Evolutionary conservation across 169 alveolate genomes (phyloP).

Genomic region (Cryptosporidium xiaoi): DNA sequence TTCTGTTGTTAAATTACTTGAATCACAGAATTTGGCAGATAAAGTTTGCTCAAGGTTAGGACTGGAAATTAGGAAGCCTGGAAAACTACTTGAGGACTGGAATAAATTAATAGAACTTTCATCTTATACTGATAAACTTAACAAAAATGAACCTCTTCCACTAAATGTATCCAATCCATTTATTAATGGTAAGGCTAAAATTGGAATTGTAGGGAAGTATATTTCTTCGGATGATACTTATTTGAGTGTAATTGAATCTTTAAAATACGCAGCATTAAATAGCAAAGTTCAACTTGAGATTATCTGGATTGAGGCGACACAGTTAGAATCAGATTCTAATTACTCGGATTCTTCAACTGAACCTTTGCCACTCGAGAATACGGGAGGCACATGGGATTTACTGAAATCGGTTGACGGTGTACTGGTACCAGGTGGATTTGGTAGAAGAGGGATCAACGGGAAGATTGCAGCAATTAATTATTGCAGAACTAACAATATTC

Average conservation of each 20-base stretch:
- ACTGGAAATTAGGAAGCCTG: slow-evolving; percentile 25
- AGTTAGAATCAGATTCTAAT: slow-evolving; percentile 76
- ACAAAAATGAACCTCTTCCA: slow-evolving; percentile 33
- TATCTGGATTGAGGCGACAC: slow-evolving; percentile 82
- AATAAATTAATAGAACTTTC: slow-evolving; percentile 16
- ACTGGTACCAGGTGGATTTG: slow-evolving; percentile 96
- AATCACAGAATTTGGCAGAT: slow-evolving; percentile 72
- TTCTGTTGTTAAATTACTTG: slow-evolving; percentile 69
- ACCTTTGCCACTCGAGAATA: slow-evolving; percentile 45
- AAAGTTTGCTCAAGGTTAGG: slow-evolving; percentile 35
- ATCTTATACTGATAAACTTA: slow-evolving; percentile 13
- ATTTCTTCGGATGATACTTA: slow-evolving; percentile 93
- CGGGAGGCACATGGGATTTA: slow-evolving; percentile 80
- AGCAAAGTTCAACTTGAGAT: slow-evolving; percentile 82
- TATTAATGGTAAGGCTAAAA: slow-evolving; percentile 69
- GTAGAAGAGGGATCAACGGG: slow-evolving; percentile 93
- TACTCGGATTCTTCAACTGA: slow-evolving; percentile 56
- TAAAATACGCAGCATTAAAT: slow-evolving; percentile 92
- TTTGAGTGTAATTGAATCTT: slow-evolving; percentile 91
- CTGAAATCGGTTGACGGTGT: slow-evolving; percentile 88
- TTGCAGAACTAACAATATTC: slow-evolving; percentile 88
- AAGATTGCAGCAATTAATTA: slow-evolving; percentile 87
- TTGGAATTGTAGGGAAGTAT: slow-evolving; percentile 94
- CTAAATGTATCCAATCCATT: slow-evolving; percentile 19
- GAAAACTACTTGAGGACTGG: slow-evolving; percentile 48